Conservation (phyloP, 1,284 basidiomycete species). For the Sporisorium iseilematis-ciliati region DNA sequence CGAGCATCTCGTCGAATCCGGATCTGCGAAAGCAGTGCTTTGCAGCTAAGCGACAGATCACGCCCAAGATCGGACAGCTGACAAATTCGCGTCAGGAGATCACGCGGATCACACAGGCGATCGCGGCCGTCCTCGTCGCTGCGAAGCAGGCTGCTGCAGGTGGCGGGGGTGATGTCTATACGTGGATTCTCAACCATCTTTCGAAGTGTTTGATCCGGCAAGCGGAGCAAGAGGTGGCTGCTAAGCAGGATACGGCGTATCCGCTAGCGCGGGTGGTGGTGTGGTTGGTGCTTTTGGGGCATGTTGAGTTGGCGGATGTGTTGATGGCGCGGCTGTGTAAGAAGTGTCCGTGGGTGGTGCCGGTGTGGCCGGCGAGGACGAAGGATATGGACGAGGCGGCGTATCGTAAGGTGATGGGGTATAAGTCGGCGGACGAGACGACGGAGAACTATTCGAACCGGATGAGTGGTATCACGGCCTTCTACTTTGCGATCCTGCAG, state of each 20-base stretch:
- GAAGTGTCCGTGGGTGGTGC: slow-evolving; percentile 76
- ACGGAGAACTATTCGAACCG: slow-evolving; percentile 79
- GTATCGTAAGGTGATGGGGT: slow-evolving; percentile 79
- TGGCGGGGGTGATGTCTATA: slow-evolving; percentile 73
- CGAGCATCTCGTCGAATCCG: slow-evolving; percentile 78
- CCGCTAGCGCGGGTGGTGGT: slow-evolving; percentile 84
- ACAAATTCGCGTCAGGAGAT: slow-evolving; percentile 83
- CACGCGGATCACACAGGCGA: slow-evolving; percentile 78
- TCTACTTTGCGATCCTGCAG: slow-evolving; percentile 86
- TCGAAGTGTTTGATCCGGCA: slow-evolving; percentile 90
- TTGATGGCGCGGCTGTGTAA: slow-evolving; percentile 89
- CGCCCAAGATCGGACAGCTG: slow-evolving; percentile 89
- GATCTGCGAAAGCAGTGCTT: slow-evolving; percentile 72
- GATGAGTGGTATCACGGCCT: slow-evolving; percentile 84
- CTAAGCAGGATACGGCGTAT: slow-evolving; percentile 84
- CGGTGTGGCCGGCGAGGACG: slow-evolving; percentile 68
- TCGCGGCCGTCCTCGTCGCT: slow-evolving; percentile 74
- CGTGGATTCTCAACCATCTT: slow-evolving; percentile 85
- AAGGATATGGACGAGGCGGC: slow-evolving; percentile 72
- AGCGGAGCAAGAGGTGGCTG: slow-evolving; percentile 92
- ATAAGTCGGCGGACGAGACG: slow-evolving; percentile 73
- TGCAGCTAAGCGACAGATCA: slow-evolving; percentile 82
- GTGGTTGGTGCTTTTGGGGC: slow-evolving; percentile 75
- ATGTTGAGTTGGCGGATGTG: slow-evolving; percentile 78
- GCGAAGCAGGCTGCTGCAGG: slow-evolving; percentile 67